These are phyloP conservation scores for Stagonosporopsis chrysanthemi DNA, from an alignment of 2,329 filamentous ascomycete genomes.

Conservation along the genomic window DNA sequence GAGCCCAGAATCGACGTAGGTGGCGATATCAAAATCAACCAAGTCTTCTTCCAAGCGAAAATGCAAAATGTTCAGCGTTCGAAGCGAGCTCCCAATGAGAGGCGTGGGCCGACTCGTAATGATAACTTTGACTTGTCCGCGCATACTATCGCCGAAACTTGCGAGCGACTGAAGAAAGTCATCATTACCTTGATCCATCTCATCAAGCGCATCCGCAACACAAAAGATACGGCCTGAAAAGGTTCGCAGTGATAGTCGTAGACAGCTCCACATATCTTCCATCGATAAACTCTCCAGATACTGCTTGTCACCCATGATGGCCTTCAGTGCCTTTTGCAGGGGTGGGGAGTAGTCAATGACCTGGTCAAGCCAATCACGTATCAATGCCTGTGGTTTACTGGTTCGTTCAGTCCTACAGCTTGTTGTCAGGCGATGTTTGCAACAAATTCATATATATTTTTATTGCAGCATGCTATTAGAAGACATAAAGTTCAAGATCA, in stretches of 20 bases:
- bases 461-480: background rate
- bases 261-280: constrained; percentile 22
- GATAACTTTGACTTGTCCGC: constrained; percentile 51
- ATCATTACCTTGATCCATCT: constrained; percentile 54
- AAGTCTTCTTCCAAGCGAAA: constrained; percentile 50
- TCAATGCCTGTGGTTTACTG: constrained; percentile 21
- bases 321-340: constrained; percentile 32
- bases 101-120: constrained; percentile 55
- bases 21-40: constrained; percentile 54
- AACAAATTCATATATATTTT: too few relatives aligned
- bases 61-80: constrained; percentile 31
- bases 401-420: too few relatives aligned
- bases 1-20: constrained; percentile 46
- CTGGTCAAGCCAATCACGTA: constrained; percentile 47
- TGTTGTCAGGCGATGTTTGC: too few relatives aligned
- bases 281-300: constrained; percentile 5
- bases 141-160: constrained; percentile 40
- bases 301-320: background rate
- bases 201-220: constrained; percentile 57
- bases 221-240: constrained; percentile 44
- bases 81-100: constrained; percentile 43
- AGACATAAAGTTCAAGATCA: too few relatives aligned
- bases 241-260: constrained; percentile 16
- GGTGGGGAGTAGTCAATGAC: constrained; percentile 38
- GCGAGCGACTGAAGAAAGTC: constrained; percentile 47